These are phyloP conservation scores for Boletellus ananiceps DNA, from an alignment of 768 basidiomycete species.

Conservation along the genomic window DNA sequence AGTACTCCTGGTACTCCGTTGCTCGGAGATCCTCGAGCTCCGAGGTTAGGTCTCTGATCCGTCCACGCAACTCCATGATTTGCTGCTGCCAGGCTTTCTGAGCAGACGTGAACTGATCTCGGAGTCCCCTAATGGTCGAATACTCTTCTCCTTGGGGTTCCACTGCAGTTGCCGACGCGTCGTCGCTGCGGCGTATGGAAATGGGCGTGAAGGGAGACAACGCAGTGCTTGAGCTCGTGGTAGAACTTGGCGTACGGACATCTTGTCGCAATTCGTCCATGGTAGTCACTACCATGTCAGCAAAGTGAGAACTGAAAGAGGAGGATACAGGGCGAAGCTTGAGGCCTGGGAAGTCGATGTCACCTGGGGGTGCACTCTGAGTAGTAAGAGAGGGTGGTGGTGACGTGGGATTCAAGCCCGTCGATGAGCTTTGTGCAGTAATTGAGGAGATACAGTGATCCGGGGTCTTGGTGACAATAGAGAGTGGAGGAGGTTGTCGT, in stretches of 20 bases:
- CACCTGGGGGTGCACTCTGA: constrained; percentile 63
- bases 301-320: constrained; percentile 68
- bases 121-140: constrained; percentile 47
- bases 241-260: constrained; percentile 48
- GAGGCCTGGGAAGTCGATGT: constrained; percentile 59
- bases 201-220: constrained; percentile 48
- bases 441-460: constrained; percentile 11
- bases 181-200: constrained; percentile 31
- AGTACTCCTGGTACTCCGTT: constrained; percentile 42
- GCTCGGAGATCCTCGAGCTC: constrained; percentile 58
- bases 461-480: constrained; percentile 26
- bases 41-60: constrained; percentile 64
- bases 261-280: constrained; percentile 36
- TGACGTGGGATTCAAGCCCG: constrained; percentile 9
- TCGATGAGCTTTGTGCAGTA: constrained; percentile 11
- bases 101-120: constrained; percentile 54
- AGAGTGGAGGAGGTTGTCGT: constrained; percentile 28
- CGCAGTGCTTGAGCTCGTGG: constrained; percentile 35
- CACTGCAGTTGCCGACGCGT: constrained; percentile 23
- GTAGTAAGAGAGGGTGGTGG: constrained; percentile 14
- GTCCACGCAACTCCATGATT: constrained; percentile 71
- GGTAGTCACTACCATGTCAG: constrained; percentile 35
- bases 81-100: constrained; percentile 68
- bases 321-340: constrained; percentile 73
- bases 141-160: constrained; percentile 39